Percentiles rank a stretch among this genome's conserved stretches.
Evolutionary conservation across 169 alveolate genomes (phyloP).

Genomic region (Cryptosporidium parvum): DNA sequence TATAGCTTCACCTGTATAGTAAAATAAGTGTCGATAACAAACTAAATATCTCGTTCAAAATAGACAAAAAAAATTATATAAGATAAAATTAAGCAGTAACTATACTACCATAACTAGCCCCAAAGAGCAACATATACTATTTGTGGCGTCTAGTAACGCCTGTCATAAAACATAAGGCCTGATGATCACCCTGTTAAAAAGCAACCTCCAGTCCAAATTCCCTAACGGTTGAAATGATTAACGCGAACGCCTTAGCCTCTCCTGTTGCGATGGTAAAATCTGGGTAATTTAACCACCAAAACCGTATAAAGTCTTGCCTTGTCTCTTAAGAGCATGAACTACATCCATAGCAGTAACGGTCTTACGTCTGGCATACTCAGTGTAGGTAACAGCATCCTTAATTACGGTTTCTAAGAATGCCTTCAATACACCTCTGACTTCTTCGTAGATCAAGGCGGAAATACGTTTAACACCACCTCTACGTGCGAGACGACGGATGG

Average conservation of each 20-base stretch:
- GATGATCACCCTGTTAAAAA: slow-evolving; percentile 60
- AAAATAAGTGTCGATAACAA: not conserved
- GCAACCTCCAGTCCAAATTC: slow-evolving; percentile 63
- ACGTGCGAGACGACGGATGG: slow-evolving; percentile 99
- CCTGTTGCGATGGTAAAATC: slow-evolving; percentile 41
- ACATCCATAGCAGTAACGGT: slow-evolving; percentile 99
- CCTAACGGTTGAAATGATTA: slow-evolving; percentile 22
- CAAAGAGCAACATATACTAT: not conserved
- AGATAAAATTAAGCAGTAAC: not conserved
- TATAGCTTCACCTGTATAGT: not conserved
- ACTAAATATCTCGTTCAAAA: not conserved
- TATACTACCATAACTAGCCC: not conserved
- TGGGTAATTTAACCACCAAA: slow-evolving; percentile 95
- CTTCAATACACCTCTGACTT: slow-evolving; percentile 98
- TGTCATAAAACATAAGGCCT: slow-evolving; percentile 60
- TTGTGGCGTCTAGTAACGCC: slow-evolving; percentile 79
- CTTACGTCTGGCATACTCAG: slow-evolving; percentile 99
- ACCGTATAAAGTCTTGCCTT: slow-evolving; percentile 99
- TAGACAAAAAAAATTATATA: too few species aligned
- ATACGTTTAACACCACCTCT: slow-evolving; percentile 99
- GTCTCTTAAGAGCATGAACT: slow-evolving; percentile 99
- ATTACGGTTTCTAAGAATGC: slow-evolving; percentile 97
- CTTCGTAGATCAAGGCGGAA: slow-evolving; percentile 98
- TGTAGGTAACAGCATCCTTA: slow-evolving; percentile 99
- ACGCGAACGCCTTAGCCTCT: slow-evolving; percentile 41